Evolutionary conservation across 345 rosid genomes (phyloP).

Genomic region (Trapa incisa): DNA sequence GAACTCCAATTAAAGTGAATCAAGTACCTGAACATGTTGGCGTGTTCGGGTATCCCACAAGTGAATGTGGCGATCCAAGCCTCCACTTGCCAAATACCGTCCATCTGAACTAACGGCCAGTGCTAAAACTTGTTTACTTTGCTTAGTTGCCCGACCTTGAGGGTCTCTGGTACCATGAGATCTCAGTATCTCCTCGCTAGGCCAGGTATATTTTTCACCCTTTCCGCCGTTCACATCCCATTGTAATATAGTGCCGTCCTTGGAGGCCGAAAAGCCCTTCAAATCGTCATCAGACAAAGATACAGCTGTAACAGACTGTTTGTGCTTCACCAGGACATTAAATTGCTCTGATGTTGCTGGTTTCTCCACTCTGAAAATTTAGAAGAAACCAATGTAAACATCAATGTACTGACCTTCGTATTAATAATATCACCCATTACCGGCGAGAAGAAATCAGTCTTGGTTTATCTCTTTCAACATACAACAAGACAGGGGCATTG

Average conservation of each 20-base stretch:
- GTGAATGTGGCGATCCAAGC: conserved; percentile 90
- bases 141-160: conserved; percentile 53
- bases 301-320: conserved; percentile 65
- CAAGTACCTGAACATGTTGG: conserved; percentile 65
- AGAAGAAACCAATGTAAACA: not conserved
- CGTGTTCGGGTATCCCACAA: conserved; percentile 86
- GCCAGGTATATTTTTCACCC: conserved; percentile 60
- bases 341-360: conserved; percentile 44
- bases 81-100: conserved; percentile 87
- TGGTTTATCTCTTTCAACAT: not conserved
- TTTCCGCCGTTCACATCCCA: conserved; percentile 84
- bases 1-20: not conserved
- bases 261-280: conserved; percentile 83
- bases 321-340: conserved; percentile 49
- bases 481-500: not conserved
- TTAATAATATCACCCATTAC: not conserved
- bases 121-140: conserved; percentile 61
- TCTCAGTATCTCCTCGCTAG: conserved; percentile 49
- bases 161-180: conserved; percentile 71
- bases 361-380: conserved; percentile 44
- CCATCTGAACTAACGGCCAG: conserved; percentile 91
- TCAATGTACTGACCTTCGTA: not conserved
- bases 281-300: conserved; percentile 78
- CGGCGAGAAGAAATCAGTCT: not conserved
- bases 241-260: conserved; percentile 68